A percentile compares a stretch with the other conserved stretches of the same genome.
phyloP scores from a whole-genome alignment of 768 basidiomycete genomes.

The Rickenella mellea region DNA sequence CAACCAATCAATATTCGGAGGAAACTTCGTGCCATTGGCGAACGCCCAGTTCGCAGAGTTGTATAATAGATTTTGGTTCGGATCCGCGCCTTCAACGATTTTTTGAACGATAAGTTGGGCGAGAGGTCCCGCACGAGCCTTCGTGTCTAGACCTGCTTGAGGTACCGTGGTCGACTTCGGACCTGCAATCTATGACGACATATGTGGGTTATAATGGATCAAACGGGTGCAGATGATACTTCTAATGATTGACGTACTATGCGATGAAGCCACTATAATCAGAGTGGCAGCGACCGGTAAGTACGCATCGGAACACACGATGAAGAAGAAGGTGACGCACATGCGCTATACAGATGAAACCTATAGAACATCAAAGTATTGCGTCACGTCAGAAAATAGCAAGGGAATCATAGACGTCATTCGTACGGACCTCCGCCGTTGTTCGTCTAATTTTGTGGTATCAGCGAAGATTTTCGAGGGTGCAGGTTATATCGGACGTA shows the following conservation, averaged over 20 bases:
- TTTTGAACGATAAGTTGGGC: constrained; percentile 39
- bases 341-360: constrained; percentile 52
- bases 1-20: constrained; percentile 36
- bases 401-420: background rate
- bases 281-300: background rate
- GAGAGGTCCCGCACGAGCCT: constrained; percentile 36
- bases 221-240: background rate
- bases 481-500: constrained; percentile 7
- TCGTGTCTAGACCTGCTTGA: constrained; percentile 46
- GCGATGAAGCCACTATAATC: constrained; percentile 27
- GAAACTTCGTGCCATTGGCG: constrained; percentile 33
- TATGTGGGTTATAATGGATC: background rate
- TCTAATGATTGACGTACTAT: constrained; percentile 21
- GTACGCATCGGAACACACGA: background rate
- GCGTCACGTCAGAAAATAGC: background rate
- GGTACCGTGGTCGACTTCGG: constrained; percentile 42
- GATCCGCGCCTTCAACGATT: constrained; percentile 35
- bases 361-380: too few relatives aligned
- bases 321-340: constrained; percentile 22
- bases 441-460: constrained; percentile 9
- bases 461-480: too few relatives aligned
- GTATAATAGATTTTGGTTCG: constrained; percentile 33
- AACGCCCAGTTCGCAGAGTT: constrained; percentile 41
- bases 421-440: constrained; percentile 20
- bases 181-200: constrained; percentile 29